phyloP scores from a whole-genome alignment of 192 early-diverging fungal species.

The Umbelopsis vinacea region DNA sequence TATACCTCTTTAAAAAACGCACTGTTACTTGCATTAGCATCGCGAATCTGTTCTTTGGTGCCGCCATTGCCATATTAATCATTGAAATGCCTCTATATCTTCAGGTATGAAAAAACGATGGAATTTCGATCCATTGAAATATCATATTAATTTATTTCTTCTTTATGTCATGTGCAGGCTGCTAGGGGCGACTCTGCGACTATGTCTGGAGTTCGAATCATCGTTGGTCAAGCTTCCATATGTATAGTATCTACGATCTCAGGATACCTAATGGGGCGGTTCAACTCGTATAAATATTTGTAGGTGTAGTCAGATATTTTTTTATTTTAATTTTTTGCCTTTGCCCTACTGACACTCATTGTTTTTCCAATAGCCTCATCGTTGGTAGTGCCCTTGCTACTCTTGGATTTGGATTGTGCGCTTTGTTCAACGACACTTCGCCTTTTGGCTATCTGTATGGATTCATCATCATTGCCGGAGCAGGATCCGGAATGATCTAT shows the following conservation, averaged over 20 bases:
- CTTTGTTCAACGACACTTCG: constrained; percentile 46
- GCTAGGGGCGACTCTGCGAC: constrained; percentile 58
- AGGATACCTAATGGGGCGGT: constrained; percentile 32
- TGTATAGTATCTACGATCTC: constrained; percentile 17
- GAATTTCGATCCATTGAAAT: neutral
- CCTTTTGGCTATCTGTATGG: constrained; percentile 27
- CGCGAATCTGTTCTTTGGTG: constrained; percentile 64
- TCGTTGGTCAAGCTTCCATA: constrained; percentile 40
- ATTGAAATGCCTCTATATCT: constrained; percentile 9
- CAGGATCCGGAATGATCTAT: constrained; percentile 38
- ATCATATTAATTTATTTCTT: neutral
- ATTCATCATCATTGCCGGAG: constrained; percentile 34
- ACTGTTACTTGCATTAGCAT: constrained; percentile 59
- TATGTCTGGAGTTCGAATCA: constrained; percentile 38
- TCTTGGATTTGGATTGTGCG: constrained; percentile 67
- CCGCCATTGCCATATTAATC: constrained; percentile 58
- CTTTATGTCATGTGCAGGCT: neutral
- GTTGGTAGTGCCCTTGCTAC: constrained; percentile 64
- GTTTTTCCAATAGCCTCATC: constrained; percentile 26
- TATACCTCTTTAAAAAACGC: constrained; percentile 62
- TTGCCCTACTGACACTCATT: neutral
- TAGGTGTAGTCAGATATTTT: neutral
- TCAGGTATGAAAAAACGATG: neutral
- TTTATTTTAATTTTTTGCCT: neutral
- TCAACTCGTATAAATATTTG: constrained; percentile 29